Evolutionary conservation across 208 protist species (phyloP).

Genomic region (Wallacemonas sp.): DNA sequence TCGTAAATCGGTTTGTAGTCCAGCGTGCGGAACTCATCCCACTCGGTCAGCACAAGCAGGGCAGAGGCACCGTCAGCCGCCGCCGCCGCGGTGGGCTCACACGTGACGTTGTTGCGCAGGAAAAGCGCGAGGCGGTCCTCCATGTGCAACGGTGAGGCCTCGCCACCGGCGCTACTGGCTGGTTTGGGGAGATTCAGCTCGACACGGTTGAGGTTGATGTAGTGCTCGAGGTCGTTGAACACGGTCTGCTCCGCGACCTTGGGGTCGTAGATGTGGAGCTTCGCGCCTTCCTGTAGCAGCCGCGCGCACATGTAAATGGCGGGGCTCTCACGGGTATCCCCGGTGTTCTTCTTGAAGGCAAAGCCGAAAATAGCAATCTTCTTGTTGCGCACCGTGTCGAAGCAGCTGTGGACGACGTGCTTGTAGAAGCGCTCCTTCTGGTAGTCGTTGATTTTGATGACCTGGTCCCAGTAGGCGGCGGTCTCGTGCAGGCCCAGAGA

Average conservation of each 20-base stretch:
- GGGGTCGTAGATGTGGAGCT: slow-evolving; percentile 96
- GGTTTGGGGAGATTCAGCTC: slow-evolving; percentile 2
- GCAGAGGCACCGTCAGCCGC: slow-evolving; percentile 81
- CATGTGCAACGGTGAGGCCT: background rate
- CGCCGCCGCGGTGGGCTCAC: slow-evolving; percentile 56
- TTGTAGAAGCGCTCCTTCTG: slow-evolving; percentile 93
- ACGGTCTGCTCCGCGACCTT: slow-evolving; percentile 77
- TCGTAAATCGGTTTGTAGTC: slow-evolving; percentile 89
- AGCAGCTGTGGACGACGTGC: slow-evolving; percentile 86
- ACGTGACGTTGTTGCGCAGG: slow-evolving; percentile 24
- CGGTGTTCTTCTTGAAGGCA: slow-evolving; percentile 98
- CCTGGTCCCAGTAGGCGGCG: slow-evolving; percentile 94
- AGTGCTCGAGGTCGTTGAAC: slow-evolving; percentile 64
- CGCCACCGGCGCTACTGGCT: background rate
- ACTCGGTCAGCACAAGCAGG: slow-evolving; percentile 96
- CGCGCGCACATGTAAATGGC: slow-evolving; percentile 88
- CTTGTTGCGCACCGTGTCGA: slow-evolving; percentile 94
- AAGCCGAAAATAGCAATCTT: slow-evolving; percentile 95
- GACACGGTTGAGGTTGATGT: slow-evolving; percentile 34
- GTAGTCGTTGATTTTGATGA: slow-evolving; percentile 96
- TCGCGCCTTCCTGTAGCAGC: slow-evolving; percentile 90
- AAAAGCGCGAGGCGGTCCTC: slow-evolving; percentile 9
- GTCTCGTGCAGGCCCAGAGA: slow-evolving; percentile 89
- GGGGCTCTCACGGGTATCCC: slow-evolving; percentile 94
- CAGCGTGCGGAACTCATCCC: slow-evolving; percentile 94